These are phyloP conservation scores for Hamamelis virginiana DNA, from an alignment of 164 flowering plant genomes.

Conservation along the genomic window DNA sequence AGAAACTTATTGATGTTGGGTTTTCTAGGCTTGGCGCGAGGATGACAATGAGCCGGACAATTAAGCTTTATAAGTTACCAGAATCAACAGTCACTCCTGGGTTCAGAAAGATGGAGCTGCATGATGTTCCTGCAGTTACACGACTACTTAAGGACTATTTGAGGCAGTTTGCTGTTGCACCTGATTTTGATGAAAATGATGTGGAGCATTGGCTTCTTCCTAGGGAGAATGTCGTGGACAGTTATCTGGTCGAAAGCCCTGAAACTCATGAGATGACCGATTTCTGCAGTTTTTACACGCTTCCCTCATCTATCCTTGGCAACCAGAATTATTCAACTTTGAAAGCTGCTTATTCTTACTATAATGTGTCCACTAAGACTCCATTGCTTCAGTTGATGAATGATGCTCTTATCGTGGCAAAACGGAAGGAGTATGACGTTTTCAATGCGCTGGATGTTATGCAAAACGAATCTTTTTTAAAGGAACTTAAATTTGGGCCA, in stretches of 20 bases:
- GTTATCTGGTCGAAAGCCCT: slow-evolving; percentile 55
- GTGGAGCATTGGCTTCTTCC: slow-evolving; percentile 62
- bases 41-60: slow-evolving; percentile 65
- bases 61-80: slow-evolving; percentile 54
- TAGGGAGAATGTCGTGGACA: slow-evolving; percentile 43
- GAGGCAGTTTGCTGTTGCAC: slow-evolving; percentile 44
- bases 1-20: slow-evolving; percentile 62
- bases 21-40: slow-evolving; percentile 62
- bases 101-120: slow-evolving; percentile 48
- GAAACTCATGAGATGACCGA: slow-evolving; percentile 49
- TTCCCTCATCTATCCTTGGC: slow-evolving; percentile 57
- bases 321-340: slow-evolving; percentile 42
- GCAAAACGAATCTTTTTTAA: slow-evolving; percentile 50
- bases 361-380: slow-evolving; percentile 45
- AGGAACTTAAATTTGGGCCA: slow-evolving; percentile 56
- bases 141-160: slow-evolving; percentile 42
- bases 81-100: slow-evolving; percentile 49
- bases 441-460: slow-evolving; percentile 58
- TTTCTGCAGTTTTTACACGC: slow-evolving; percentile 60
- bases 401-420: slow-evolving; percentile 53
- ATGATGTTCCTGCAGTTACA: slow-evolving; percentile 54
- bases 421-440: slow-evolving; percentile 48
- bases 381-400: slow-evolving; percentile 62
- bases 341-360: slow-evolving; percentile 61
- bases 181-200: slow-evolving; percentile 46